Percentiles rank a stretch among this genome's conserved stretches.
These are phyloP conservation scores for Papiliotrema laurentii DNA, from an alignment of 1,284 basidiomycete species.

Conservation along the genomic window DNA sequence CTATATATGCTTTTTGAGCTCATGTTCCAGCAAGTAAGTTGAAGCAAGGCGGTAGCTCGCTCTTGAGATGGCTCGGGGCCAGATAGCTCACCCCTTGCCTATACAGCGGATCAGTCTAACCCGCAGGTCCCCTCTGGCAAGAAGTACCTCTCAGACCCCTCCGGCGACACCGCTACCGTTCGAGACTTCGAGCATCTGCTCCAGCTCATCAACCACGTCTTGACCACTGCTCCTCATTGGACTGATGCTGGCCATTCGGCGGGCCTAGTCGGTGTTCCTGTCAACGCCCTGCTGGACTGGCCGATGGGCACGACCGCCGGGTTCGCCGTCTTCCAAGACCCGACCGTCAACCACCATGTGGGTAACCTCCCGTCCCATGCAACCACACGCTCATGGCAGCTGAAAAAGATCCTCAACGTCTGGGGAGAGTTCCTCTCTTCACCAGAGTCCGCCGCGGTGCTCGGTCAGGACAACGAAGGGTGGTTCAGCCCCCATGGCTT, in stretches of 20 bases:
- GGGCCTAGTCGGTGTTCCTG: constrained; percentile 50
- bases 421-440: constrained; percentile 55
- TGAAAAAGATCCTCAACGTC: constrained; percentile 51
- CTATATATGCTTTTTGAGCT: constrained; percentile 49
- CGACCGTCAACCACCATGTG: constrained; percentile 48
- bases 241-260: constrained; percentile 39
- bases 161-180: constrained; percentile 37
- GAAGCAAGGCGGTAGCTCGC: no score
- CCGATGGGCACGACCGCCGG: constrained; percentile 54
- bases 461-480: constrained; percentile 45
- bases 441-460: constrained; percentile 48
- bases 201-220: constrained; percentile 50
- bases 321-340: constrained; percentile 51
- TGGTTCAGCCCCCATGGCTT: constrained; percentile 52
- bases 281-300: constrained; percentile 53
- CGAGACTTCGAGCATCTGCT: constrained; percentile 52
- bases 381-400: constrained; percentile 8
- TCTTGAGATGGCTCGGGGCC: no score
- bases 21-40: constrained; percentile 47
- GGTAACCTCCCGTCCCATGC: background rate
- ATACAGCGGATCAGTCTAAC: background rate
- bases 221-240: constrained; percentile 49
- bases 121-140: constrained; percentile 28
- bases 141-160: constrained; percentile 36
- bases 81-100: no score